Evolutionary conservation across 495 filamentous ascomycete species (phyloP), one percentile per base, ranked within the genome.

Genomic region (Aspergillus biplanus): DNA sequence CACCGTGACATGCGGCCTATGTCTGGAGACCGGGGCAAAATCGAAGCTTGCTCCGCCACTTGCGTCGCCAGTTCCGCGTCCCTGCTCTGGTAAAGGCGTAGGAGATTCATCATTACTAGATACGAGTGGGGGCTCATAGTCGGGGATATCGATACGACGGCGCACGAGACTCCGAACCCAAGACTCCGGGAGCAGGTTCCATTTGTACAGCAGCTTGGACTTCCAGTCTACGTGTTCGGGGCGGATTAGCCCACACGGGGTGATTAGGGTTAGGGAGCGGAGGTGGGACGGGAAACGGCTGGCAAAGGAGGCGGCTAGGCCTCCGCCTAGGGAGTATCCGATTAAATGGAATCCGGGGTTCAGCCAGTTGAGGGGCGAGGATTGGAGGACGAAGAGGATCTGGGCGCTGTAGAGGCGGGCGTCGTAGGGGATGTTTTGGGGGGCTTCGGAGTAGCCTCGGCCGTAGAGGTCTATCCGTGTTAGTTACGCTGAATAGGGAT

Each of bases 361-460:
- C 37, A 18, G 47, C 56, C 56, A 59, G 37, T 8, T 12, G 16
- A 59, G 13, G 2, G 56, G 39, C 7, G 56, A 59, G 8, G 56
- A 59, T 15, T 8, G 18, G 39, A 59, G 56, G 9, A 59, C 56
- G 15, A 59, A 18, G 15, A 59, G 37, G 13, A 59, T 48, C 56
- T 59, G 56, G 6, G 56, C 15, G 13, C 2, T 59, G 56, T 59
- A 59, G n/a, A 59, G 42, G 7, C 56, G 37, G 15, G 56, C n/a
- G 27, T 59, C 56, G 21, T 48, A 34, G 8, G 7, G 37, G 37
- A 59, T 6, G 44, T 59, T 18, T 15, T 33, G 7, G 16, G 56
- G 56, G 16, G 56, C 33, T 2, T 59, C 56, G 11, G 56, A 59
- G 42, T 59, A 59, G 9, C 56, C 56, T 48, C 56, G 16, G n/a